Percentiles rank a stretch among this genome's conserved stretches.
Evolutionary conservation across 2,329 filamentous ascomycete genomes (phyloP).

Genomic region (Botrytis fragariae): DNA sequence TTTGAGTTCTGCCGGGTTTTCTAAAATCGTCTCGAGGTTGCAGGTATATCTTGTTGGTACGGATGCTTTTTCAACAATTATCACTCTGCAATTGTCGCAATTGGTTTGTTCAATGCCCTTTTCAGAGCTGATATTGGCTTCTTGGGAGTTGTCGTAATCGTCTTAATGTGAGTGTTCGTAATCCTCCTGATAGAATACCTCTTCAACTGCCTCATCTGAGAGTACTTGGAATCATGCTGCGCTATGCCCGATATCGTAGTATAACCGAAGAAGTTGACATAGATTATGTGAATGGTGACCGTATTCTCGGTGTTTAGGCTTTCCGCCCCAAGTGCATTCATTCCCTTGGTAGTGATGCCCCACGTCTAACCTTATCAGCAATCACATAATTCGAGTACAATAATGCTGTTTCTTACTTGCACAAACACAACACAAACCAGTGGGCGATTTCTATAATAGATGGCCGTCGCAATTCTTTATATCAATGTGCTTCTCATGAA

Average conservation of each 20-base stretch:
- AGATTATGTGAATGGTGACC: slow-evolving; percentile 3
- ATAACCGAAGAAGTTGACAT: neutral
- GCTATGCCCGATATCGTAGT: slow-evolving; percentile 9
- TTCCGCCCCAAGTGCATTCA: neutral
- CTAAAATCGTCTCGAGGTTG: slow-evolving; percentile 1
- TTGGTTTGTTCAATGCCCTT: neutral
- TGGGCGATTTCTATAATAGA: neutral
- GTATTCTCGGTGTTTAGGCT: slow-evolving; percentile 8
- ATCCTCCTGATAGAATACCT: slow-evolving; percentile 6
- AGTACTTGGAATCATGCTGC: neutral
- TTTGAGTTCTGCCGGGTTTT: neutral
- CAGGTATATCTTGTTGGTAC: neutral
- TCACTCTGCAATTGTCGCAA: neutral
- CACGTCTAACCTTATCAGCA: slow-evolving; percentile 12
- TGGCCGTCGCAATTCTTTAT: neutral
- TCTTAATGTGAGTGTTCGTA: neutral
- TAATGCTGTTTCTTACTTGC: neutral
- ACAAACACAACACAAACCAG: neutral
- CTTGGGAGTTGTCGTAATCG: neutral
- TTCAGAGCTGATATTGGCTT: neutral
- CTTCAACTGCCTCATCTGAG: slow-evolving; percentile 1
- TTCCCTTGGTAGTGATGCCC: neutral
- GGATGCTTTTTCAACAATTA: neutral
- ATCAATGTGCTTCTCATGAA: neutral
- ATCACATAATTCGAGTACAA: neutral